Conservation (phyloP, 306 rosid genomes). For the Vicia faba region DNA sequence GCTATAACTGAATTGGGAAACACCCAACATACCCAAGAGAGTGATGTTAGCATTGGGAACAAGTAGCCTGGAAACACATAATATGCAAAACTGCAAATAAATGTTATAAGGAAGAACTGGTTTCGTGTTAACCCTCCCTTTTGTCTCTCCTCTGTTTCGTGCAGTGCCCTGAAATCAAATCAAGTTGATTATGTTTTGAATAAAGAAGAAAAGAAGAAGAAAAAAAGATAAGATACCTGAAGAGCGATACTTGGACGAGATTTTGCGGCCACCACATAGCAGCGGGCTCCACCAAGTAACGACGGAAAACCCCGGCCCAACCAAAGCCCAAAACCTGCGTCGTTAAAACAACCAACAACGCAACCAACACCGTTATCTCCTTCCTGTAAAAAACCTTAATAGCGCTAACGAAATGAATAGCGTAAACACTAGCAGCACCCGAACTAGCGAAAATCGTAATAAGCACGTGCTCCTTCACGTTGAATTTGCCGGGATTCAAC, state of each 20-base stretch:
- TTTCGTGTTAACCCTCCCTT: conserved; percentile 59
- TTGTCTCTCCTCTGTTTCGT: conserved; percentile 69
- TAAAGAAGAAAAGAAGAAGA: no score
- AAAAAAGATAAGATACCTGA: conserved; percentile 40
- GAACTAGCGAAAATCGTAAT: conserved; percentile 87
- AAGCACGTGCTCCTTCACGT: conserved; percentile 82
- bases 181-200: no score
- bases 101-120: conserved; percentile 74
- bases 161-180: conserved; percentile 65
- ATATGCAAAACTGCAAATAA: conserved; percentile 71
- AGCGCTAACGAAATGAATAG: conserved; percentile 66
- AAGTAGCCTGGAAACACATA: conserved; percentile 79
- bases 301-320: conserved; percentile 84
- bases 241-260: conserved; percentile 85
- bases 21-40: conserved; percentile 83
- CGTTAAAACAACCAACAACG: conserved; percentile 61
- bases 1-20: conserved; percentile 71
- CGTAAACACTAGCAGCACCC: conserved; percentile 81
- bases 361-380: conserved; percentile 57
- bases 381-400: conserved; percentile 60
- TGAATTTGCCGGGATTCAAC: conserved; percentile 78
- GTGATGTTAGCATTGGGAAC: conserved; percentile 69
- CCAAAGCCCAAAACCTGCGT: conserved; percentile 87
- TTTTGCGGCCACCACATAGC: conserved; percentile 95
- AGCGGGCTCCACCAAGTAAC: conserved; percentile 80